Conservation (phyloP, 345 rosid species). For the Schrenkiella parvula region DNA sequence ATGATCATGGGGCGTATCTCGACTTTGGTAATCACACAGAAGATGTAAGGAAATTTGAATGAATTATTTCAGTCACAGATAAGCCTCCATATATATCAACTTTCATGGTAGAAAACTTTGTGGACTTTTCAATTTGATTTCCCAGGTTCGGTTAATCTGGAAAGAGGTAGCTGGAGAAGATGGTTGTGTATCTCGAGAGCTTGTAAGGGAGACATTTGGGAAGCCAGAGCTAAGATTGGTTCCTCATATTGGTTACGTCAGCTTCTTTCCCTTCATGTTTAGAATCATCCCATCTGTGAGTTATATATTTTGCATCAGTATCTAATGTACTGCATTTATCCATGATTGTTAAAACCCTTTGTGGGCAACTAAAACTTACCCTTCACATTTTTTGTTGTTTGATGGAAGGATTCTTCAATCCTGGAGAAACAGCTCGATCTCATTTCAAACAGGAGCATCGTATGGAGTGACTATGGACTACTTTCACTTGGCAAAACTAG, state of each 20-base stretch:
- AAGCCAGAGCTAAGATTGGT: conserved; percentile 65
- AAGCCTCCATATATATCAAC: background rate
- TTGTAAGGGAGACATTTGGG: conserved; percentile 72
- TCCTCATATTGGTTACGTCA: conserved; percentile 89
- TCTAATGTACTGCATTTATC: background rate
- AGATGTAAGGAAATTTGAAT: conserved; percentile 41
- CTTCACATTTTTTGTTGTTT: conserved; percentile 1
- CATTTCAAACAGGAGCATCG: conserved; percentile 58
- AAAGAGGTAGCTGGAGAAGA: conserved; percentile 50
- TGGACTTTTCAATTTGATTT: background rate
- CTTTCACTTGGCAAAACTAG: conserved; percentile 92
- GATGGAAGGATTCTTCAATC: conserved; percentile 64
- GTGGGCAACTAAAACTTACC: background rate
- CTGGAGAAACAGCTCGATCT: conserved; percentile 84
- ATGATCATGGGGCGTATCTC: conserved; percentile 67
- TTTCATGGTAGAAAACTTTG: background rate
- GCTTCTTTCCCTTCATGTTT: conserved; percentile 90
- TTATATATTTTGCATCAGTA: conserved; percentile 4
- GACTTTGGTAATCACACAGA: conserved; percentile 95
- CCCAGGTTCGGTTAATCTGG: conserved; percentile 76
- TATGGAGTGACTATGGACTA: conserved; percentile 87
- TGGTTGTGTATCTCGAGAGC: conserved; percentile 47
- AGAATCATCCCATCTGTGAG: conserved; percentile 88
- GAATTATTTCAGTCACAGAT: background rate
- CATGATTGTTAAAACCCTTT: background rate